Evolutionary conservation across 2,329 filamentous ascomycete species (phyloP), one percentile per base, ranked within the genome.

Genomic region (Ceratocystis eucalypticola): DNA sequence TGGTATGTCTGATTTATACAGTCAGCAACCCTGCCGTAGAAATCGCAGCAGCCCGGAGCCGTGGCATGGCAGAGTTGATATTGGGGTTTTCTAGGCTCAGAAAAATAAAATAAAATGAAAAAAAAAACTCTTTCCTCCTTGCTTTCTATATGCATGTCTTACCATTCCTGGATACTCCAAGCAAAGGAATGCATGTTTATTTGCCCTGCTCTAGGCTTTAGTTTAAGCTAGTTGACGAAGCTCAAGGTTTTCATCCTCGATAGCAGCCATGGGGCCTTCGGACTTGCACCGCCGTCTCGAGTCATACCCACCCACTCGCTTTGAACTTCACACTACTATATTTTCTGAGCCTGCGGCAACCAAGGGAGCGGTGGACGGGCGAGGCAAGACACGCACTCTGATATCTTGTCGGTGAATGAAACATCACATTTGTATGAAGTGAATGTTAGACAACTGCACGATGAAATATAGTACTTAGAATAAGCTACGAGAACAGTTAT

Each of bases 241-340:
- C 28, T 37, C 28, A 59, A 37, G 55, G n/a, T 59, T 59, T 59
- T 59, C 55, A 37, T 59, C 53, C 28, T 57, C 33, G 25, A 45
- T 30, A 53, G 61, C 4, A 12, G 61, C 61, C 55, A 59, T 33
- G 28, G 62, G 61, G 50, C 48, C 44, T 37, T 45, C 66, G 66
- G 66, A 65, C 66, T 67, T 67, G 50, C 53, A 61, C 66, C 62
- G 55, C 66, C 66, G 66, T 59, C 45, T 46, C 53, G 66, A 67
- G 66, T 65, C 66, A 67, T 67, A 67, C 10, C 50, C 41, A 63
- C 41, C 41, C 41, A 33, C 6, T 8, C 61, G 20, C 61, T 63
- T 4, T 30, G 22, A 30, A 30, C 41, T 7, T 25, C 12, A 15
- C 10, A 41, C 3, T 63, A 33, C 41, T 50, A 12, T 30, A 37